phyloP scores from a whole-genome alignment of 164 flowering plant genomes.

The Tetrastigma voinierianum region DNA sequence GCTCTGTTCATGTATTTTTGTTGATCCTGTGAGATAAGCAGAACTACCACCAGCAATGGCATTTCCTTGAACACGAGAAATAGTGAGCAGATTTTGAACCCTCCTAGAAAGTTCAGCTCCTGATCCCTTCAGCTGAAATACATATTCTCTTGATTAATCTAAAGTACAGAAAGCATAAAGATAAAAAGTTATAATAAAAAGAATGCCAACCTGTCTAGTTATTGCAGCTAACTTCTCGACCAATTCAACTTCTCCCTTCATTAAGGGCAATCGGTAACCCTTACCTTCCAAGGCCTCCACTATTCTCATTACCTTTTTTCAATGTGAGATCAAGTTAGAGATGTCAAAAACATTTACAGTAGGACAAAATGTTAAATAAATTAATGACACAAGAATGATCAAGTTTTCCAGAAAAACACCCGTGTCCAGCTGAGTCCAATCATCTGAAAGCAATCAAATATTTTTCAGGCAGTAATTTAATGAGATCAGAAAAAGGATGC shows the following conservation, averaged over 20 bases:
- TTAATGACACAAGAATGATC: not conserved
- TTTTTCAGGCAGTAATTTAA: not conserved
- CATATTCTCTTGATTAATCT: not conserved
- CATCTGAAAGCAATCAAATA: not conserved
- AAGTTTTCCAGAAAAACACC: too few species aligned
- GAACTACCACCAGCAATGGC: conserved; percentile 56
- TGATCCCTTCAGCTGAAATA: conserved; percentile 80
- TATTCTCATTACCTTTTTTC: conserved; percentile 77
- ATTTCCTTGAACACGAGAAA: conserved; percentile 78
- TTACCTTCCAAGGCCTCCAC: conserved; percentile 90
- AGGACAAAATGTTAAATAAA: not conserved
- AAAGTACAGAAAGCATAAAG: not conserved
- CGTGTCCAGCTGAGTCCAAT: not conserved
- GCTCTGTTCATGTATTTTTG: conserved; percentile 88
- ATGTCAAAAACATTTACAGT: not conserved
- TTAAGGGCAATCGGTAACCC: conserved; percentile 79
- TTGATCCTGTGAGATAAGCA: conserved; percentile 76
- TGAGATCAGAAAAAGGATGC: not conserved
- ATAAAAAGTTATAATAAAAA: not conserved
- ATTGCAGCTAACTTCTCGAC: conserved; percentile 83
- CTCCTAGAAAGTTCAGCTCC: conserved; percentile 94
- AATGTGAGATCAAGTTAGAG: not conserved
- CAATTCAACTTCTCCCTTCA: conserved; percentile 87
- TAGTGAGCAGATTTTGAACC: conserved; percentile 76
- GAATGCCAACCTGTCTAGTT: conserved; percentile 71